Base-by-base conservation (phyloP, 1,284 basidiomycete species). In the Bjerkandera adusta region DNA sequence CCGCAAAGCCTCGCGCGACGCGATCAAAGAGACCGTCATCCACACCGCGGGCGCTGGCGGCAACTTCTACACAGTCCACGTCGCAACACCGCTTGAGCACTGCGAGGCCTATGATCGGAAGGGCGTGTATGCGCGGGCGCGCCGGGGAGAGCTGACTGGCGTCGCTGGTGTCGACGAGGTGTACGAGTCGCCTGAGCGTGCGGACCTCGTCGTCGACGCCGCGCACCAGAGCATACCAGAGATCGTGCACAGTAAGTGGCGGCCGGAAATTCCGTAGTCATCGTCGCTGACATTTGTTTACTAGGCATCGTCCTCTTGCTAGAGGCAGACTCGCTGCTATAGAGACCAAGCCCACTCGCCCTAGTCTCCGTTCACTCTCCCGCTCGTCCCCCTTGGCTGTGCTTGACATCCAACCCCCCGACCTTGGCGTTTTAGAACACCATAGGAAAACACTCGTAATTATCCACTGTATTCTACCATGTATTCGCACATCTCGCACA, bases 51-150 rank as follows among this genome's bases (percentile, higher is more conserved):
- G 89, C 26, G 74, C 88, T 13, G 90, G 90, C 26, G 92, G 84
- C 43, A 98, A 97, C 72, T 92, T 94, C 70, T 99, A 97, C 84
- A 72, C 94, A 41, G 76, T 99, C 50, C 92, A 99, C 67, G 93
- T 99, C 47, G 89, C 90, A 18, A 98, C 97, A 0, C 92, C 95
- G 12, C 72, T 97, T 34, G 90, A 87, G 58, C 73, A 89, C 65
- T 96, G 93, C 65, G 95, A 98, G 70, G 82, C 79, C 65, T 88
- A 83, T 5, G 97, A 99, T 71, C 78, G 95, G 52, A 83, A 81
- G 60, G 92, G 91, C 5, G 69, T 90, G 15, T 99, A 95, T 68
- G 81, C 83, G 45, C 82, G 81, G 57, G 96, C 95, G 6, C 78
- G 93, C 36, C 70, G 71, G 24, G 95, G 96, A 22, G 81, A 92